phyloP scores from a whole-genome alignment of 2,329 filamentous ascomycete genomes.

The Ophiostoma pallidulum region DNA sequence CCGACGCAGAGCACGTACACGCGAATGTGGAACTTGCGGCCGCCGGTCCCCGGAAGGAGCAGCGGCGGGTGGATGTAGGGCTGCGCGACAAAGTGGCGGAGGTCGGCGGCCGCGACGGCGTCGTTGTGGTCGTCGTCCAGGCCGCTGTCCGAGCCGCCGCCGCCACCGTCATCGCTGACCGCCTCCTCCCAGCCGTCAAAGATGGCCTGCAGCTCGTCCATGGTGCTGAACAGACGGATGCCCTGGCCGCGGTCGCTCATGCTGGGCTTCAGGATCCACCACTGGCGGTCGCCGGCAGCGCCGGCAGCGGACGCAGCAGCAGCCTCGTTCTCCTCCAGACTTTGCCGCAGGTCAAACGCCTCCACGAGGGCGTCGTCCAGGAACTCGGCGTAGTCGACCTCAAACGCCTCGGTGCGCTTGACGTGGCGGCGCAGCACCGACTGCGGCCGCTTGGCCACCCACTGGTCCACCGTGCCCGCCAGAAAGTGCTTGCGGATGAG shows the following conservation, averaged over 20 bases:
- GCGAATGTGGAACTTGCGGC: slow-evolving; percentile 87
- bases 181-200: slow-evolving; percentile 86
- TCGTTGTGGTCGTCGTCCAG: slow-evolving; percentile 31
- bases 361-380: slow-evolving; percentile 88
- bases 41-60: slow-evolving; percentile 51
- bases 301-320: neutral
- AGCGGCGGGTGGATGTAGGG: slow-evolving; percentile 88
- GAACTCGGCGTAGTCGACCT: slow-evolving; percentile 95
- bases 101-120: slow-evolving; percentile 72
- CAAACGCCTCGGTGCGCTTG: slow-evolving; percentile 73
- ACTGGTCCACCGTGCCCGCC: slow-evolving; percentile 71
- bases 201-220: slow-evolving; percentile 73
- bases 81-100: slow-evolving; percentile 92
- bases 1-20: slow-evolving; percentile 81
- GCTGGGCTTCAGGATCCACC: slow-evolving; percentile 97
- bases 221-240: slow-evolving; percentile 77
- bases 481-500: slow-evolving; percentile 95
- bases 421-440: slow-evolving; percentile 62
- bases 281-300: slow-evolving; percentile 47
- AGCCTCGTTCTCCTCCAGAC: slow-evolving; percentile 55
- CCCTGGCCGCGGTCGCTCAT: slow-evolving; percentile 97
- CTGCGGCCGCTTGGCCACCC: slow-evolving; percentile 72
- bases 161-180: slow-evolving; percentile 54
- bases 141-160: slow-evolving; percentile 48
- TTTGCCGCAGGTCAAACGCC: slow-evolving; percentile 76